Conservation (phyloP, 225 moss, liverwort and hornwort species). For the Ulota crispa region DNA sequence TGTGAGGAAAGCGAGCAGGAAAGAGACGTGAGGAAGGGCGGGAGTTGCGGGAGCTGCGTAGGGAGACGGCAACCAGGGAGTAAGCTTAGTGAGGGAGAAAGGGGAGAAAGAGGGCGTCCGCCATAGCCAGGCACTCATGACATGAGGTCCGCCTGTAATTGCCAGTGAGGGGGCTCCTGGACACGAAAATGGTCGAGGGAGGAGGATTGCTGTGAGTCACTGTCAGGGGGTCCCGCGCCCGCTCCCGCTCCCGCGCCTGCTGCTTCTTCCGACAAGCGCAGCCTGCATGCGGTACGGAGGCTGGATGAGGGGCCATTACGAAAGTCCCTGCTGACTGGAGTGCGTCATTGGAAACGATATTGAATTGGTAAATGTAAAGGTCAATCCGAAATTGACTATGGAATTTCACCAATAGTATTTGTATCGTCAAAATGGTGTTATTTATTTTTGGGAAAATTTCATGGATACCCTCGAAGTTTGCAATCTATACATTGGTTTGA, state of each 20-base stretch:
- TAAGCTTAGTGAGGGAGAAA: background rate
- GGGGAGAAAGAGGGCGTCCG: background rate
- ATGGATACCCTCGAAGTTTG: too few relatives aligned
- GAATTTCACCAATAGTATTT: too few relatives aligned
- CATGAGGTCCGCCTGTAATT: background rate
- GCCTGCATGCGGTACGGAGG: background rate
- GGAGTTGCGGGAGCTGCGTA: background rate
- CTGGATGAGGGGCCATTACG: background rate
- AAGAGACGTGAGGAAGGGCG: background rate
- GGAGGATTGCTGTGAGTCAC: fast-evolving
- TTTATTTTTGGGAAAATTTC: too few relatives aligned
- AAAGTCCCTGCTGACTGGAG: too few relatives aligned
- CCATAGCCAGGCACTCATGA: background rate
- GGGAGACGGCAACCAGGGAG: background rate
- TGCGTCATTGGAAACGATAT: too few relatives aligned
- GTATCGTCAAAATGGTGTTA: too few relatives aligned
- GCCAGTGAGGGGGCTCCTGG: background rate
- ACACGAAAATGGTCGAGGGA: background rate
- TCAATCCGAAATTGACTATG: too few relatives aligned
- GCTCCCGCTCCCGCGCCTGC: background rate
- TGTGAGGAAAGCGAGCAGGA: background rate
- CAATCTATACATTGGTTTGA: too few relatives aligned
- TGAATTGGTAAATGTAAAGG: too few relatives aligned
- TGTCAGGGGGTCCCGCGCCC: background rate
- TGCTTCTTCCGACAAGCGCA: background rate